Percentiles rank a stretch among this genome's conserved stretches.
phyloP scores from a whole-genome alignment of 768 basidiomycete genomes.

The Polyporus arcularius region DNA sequence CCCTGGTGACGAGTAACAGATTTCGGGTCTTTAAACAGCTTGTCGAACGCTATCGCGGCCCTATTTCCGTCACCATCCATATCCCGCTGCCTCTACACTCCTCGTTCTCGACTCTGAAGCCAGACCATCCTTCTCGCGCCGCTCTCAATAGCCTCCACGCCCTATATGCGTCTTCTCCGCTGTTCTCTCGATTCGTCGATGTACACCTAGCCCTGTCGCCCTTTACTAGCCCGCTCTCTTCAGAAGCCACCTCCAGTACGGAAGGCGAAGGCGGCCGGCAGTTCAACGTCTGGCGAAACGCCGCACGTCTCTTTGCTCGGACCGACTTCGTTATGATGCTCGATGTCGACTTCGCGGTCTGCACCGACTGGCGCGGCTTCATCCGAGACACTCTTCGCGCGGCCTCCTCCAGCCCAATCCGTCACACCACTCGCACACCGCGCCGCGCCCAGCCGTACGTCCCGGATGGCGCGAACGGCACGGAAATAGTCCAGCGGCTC shows the following conservation, averaged over 20 bases:
- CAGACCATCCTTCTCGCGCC: slow-evolving; percentile 30
- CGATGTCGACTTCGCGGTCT: slow-evolving; percentile 85
- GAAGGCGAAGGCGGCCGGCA: slow-evolving; percentile 56
- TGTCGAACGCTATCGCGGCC: slow-evolving; percentile 80
- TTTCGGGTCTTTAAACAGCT: slow-evolving; percentile 71
- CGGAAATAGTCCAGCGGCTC: slow-evolving; percentile 42
- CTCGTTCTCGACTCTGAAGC: slow-evolving; percentile 38
- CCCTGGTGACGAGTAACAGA: slow-evolving; percentile 78
- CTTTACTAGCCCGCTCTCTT: slow-evolving; percentile 36
- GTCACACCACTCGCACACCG: slow-evolving; percentile 9
- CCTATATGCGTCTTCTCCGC: slow-evolving; percentile 66
- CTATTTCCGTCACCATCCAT: slow-evolving; percentile 84
- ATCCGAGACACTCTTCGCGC: slow-evolving; percentile 43
- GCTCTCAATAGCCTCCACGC: slow-evolving; percentile 64
- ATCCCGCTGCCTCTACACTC: slow-evolving; percentile 49
- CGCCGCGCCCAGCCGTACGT: background rate
- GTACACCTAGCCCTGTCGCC: slow-evolving; percentile 84
- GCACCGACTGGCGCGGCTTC: slow-evolving; percentile 73
- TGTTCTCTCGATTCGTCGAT: slow-evolving; percentile 72
- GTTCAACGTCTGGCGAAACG: slow-evolving; percentile 90
- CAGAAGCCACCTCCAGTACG: slow-evolving; percentile 2
- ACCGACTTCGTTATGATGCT: slow-evolving; percentile 90
- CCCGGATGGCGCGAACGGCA: background rate
- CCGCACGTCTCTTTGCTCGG: slow-evolving; percentile 79
- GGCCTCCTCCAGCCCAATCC: slow-evolving; percentile 22